Percentiles rank a stretch among this genome's conserved stretches.
Conservation (phyloP, 768 basidiomycete species). For the Rhizopogon salebrosus region DNA sequence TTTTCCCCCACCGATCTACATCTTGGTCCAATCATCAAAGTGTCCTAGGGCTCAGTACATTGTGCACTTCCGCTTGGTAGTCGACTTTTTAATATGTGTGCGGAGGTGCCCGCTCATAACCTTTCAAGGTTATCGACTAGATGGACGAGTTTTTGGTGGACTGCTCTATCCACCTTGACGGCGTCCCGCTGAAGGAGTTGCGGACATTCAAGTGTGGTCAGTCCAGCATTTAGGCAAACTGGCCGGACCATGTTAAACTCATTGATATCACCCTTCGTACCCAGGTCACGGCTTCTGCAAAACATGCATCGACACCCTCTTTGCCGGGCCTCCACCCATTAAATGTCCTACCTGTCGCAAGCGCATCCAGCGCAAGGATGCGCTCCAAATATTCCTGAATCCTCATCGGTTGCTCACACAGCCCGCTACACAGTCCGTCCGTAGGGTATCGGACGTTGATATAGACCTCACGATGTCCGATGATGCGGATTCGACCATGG, state of each 20-base stretch:
- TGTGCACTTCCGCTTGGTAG: not conserved
- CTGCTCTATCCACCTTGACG: constrained; percentile 27
- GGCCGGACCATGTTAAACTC: constrained; percentile 12
- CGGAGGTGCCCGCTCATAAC: not conserved
- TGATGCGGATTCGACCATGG: not conserved
- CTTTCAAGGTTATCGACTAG: not conserved
- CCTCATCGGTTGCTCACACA: constrained; percentile 12
- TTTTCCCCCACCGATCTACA: not conserved
- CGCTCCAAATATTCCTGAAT: constrained; percentile 21
- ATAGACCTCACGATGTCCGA: constrained; percentile 1
- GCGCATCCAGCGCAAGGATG: constrained; percentile 20
- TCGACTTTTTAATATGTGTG: not conserved
- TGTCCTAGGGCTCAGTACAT: not conserved
- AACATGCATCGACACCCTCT: constrained; percentile 21
- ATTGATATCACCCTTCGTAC: constrained; percentile 7
- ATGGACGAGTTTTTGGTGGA: constrained; percentile 22
- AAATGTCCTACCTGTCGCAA: constrained; percentile 28
- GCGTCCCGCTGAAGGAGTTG: constrained; percentile 21
- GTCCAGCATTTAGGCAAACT: not conserved
- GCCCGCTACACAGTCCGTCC: not conserved
- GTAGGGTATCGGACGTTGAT: not conserved
- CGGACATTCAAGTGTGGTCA: constrained; percentile 27
- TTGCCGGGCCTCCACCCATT: constrained; percentile 5
- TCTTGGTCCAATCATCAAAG: not conserved
- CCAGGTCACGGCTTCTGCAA: constrained; percentile 29